Conservation (phyloP, 495 filamentous ascomycete genomes). For the Penicillium pulvis region DNA sequence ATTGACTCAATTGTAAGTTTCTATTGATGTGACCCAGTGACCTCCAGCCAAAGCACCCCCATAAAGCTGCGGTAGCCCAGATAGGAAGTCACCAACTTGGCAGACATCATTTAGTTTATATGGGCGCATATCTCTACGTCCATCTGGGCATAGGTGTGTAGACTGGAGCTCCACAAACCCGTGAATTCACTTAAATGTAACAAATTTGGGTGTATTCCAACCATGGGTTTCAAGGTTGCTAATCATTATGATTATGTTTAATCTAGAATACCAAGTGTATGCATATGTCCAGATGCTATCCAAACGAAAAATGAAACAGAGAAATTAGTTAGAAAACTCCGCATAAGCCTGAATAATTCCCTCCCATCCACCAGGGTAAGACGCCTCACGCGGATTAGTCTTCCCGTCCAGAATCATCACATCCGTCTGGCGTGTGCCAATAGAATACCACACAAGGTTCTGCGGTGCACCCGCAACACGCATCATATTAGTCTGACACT, state of each 20-base stretch:
- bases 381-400: slow-evolving; percentile 34
- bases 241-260: slow-evolving; percentile 7
- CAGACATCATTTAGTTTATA: no score
- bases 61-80: no score
- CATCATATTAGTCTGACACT: slow-evolving; percentile 50
- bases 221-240: no score
- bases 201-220: no score
- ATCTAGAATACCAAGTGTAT: neutral
- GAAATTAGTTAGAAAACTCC: slow-evolving; percentile 25
- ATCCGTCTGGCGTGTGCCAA: slow-evolving; percentile 41
- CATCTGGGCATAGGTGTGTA: no score
- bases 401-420: slow-evolving; percentile 44
- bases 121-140: no score
- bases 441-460: slow-evolving; percentile 45
- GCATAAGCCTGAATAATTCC: slow-evolving; percentile 51
- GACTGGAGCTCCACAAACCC: no score
- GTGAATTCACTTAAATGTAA: no score
- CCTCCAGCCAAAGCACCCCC: no score
- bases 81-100: no score
- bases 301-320: neutral
- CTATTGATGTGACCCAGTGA: no score
- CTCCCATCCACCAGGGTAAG: slow-evolving; percentile 59
- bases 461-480: slow-evolving; percentile 31
- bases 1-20: no score
- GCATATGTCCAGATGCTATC: slow-evolving; percentile 9